A percentile compares a stretch with the other conserved stretches of the same genome.
Evolutionary conservation across 176 grass and related monocot species (phyloP).

Genomic region (Cocos nucifera): DNA sequence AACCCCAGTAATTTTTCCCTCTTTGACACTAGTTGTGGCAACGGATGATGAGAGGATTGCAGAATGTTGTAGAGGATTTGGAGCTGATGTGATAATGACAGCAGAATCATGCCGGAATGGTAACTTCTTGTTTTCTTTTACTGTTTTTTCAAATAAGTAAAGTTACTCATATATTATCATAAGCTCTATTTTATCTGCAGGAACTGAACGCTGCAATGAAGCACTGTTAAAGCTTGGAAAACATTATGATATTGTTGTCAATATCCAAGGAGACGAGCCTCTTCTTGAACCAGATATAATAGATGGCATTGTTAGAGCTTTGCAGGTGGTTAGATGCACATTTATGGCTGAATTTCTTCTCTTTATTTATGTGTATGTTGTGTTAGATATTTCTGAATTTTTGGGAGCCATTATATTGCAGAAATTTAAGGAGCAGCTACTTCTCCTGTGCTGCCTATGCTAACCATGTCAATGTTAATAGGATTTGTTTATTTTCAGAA

Average conservation of each 20-base stretch:
- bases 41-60: conserved; percentile 92
- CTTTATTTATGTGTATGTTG: too few species aligned
- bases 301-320: conserved; percentile 90
- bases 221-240: conserved; percentile 69
- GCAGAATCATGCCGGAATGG: conserved; percentile 88
- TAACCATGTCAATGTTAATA: too few species aligned
- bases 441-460: too few species aligned
- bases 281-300: conserved; percentile 99
- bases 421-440: too few species aligned
- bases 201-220: conserved; percentile 88
- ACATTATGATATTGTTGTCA: conserved; percentile 86
- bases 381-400: too few species aligned
- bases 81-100: conserved; percentile 97
- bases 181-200: conserved; percentile 22
- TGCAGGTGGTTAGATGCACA: conserved; percentile 53
- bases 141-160: neutral
- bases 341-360: neutral
- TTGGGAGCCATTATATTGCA: too few species aligned
- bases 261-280: conserved; percentile 97
- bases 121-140: conserved; percentile 18
- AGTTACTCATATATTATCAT: neutral
- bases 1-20: too few species aligned
- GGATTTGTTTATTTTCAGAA: too few species aligned
- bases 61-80: conserved; percentile 91
- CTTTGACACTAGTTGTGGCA: conserved; percentile 51